Percentiles rank a stretch among this genome's conserved stretches.
Evolutionary conservation across 441 rosid species (phyloP).

Genomic region (Dalechampia spathulata): DNA sequence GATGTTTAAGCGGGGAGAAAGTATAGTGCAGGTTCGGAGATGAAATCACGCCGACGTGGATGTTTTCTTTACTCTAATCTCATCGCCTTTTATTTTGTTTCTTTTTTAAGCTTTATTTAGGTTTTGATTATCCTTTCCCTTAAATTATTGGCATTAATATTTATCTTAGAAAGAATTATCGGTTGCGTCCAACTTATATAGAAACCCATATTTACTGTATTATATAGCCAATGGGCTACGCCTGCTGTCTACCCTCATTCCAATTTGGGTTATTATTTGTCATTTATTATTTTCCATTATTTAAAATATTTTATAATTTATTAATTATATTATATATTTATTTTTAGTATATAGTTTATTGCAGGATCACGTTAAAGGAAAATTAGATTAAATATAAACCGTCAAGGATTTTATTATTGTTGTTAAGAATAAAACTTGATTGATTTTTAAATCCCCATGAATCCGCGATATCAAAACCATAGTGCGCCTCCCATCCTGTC

Average conservation of each 20-base stretch:
- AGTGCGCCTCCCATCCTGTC: neutral
- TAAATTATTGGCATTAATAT: neutral
- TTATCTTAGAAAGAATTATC: neutral
- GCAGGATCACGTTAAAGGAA: no score
- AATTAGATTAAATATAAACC: no score
- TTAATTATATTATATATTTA: no score
- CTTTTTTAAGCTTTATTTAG: neutral
- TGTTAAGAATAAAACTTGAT: neutral
- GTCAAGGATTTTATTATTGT: neutral
- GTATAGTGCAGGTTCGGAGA: neutral
- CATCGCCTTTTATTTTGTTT: neutral
- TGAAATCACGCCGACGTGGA: constrained; percentile 10
- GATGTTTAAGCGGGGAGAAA: no score
- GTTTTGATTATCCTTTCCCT: neutral
- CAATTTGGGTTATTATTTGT: no score
- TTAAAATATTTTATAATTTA: no score
- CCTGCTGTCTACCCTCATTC: no score
- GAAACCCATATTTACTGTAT: no score
- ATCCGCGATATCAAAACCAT: constrained; percentile 2
- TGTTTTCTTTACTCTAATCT: neutral
- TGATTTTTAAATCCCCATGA: constrained; percentile 2
- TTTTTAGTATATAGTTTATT: no score
- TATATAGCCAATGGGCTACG: no score
- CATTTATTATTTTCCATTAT: no score
- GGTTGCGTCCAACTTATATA: neutral